Evolutionary conservation across 2,329 filamentous ascomycete species (phyloP), one percentile per base, ranked within the genome.

Genomic region (Pseudogymnoascus sp.): DNA sequence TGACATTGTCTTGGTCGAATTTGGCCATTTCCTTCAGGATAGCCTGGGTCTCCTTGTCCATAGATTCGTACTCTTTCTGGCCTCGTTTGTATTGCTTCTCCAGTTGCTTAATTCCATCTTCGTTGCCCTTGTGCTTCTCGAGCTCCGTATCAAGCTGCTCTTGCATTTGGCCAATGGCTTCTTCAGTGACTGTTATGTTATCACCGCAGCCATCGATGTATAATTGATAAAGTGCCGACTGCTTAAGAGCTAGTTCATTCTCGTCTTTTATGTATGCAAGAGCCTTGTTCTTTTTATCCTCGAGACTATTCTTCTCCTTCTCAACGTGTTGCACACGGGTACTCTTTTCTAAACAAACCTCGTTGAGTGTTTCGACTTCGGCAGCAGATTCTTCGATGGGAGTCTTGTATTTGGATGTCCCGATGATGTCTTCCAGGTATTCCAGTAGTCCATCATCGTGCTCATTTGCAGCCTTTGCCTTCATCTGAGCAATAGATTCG

Each of bases 401-500:
- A 0, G 89, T 85, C 78, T 99, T 99, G 79, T 99, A 99, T 74
- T 96, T 97, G 5, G 95, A 97, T 0, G 95, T 99, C 67, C 96
- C 95, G 70, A 99, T 97, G 66, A 99, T 99, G 72, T 99, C 95
- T 75, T 99, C 95, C 0, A 99, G 84, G 68, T 99, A 99, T 75
- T 99, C 95, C 16, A 99, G 81, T 3, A 99, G 83, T 11, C 95
- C 95, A 71, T 99, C 95, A 66, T 99, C 95, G 72, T 97, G 93
- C 74, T 99, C 95, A 70, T 91, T 93, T 45, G 84, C 87, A 3
- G 96, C 95, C 75, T 99, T 99, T 16, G 96, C 83, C 77, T 99
- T 99, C 95, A 99, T 99, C 76, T 97, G 95, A 5, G 95, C 93
- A 73, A 99, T 99, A 0, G 93, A 97, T 75, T 99, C 95, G 65